Base-by-base conservation (phyloP, 225 moss, liverwort and hornwort species). In the Polytrichum formosum region DNA sequence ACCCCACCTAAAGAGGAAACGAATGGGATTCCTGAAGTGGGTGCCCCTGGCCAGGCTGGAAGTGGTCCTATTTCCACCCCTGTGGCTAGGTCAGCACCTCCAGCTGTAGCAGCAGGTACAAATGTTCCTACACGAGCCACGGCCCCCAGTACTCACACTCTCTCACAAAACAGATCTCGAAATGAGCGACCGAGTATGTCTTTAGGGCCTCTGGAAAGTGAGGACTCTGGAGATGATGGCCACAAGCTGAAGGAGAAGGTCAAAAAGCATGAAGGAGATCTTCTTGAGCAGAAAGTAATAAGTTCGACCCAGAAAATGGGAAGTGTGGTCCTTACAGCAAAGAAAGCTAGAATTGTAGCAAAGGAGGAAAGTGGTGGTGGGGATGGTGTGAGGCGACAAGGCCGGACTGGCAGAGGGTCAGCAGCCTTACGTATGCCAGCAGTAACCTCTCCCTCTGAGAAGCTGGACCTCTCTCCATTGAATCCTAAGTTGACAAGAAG, bases 351-450 rank as follows among this genome's bases (percentile, higher is more conserved):
- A 56, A 77, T 84, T 65, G 88, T 76, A 46, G 69, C 72, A 6
- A 86, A 79, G 69, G 94, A 94, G 68, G 97, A 94, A 70, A 83
- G 75, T 68, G 91, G 85, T 73, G 77, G 80, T 9, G 90, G 84
- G 33, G 98, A 98, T 81, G 98, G 94, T 74, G 82, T 98, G 60
- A 87, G 98, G 56, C 92, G 98, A 75, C 94, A 98, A 80, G 98
- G 94, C 33, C 83, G 98, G 61, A 98, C 92, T 67, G 98, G 98
- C 28, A 85, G 98, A 74, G 98, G 88, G 26, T 79, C 87, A 19
- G 90, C 83, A 61, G 83, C 85, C 59, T 86, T 88, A n/a, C 85
- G 97, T 71, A 84, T 83, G 28, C 87, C 76, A 68, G 74, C 78
- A 28, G 84, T 82, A 65, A 87, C 69, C 67, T 82, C 85, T 31